phyloP scores from a whole-genome alignment of 805 yeast species.

The Saccharomyces mikatae region DNA sequence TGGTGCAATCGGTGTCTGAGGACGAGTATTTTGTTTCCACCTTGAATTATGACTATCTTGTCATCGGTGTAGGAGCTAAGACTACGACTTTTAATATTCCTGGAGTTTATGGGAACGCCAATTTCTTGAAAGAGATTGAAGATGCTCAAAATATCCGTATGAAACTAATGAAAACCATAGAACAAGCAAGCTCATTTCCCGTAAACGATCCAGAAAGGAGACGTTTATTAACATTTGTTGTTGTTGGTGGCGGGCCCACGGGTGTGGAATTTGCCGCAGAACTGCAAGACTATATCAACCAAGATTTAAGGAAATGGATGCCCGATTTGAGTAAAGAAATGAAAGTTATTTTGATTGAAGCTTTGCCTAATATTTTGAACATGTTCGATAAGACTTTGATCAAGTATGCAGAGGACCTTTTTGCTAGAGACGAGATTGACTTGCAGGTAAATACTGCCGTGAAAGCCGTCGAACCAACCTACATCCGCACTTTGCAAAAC shows the following conservation, averaged over 20 bases:
- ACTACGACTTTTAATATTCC: slow-evolving; percentile 93
- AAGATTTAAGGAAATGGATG: slow-evolving; percentile 82
- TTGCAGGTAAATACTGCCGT: slow-evolving; percentile 82
- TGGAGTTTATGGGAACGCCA: slow-evolving; percentile 83
- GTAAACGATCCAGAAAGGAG: slow-evolving; percentile 67
- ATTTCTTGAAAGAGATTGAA: slow-evolving; percentile 81
- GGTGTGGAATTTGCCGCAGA: slow-evolving; percentile 98
- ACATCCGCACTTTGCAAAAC: slow-evolving; percentile 63
- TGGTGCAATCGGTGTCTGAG: slow-evolving; percentile 40
- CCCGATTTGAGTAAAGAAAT: slow-evolving; percentile 79
- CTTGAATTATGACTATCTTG: slow-evolving; percentile 69
- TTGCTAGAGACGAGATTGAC: slow-evolving; percentile 59
- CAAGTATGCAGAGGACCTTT: slow-evolving; percentile 71
- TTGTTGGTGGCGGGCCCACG: slow-evolving; percentile 98
- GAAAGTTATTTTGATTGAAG: slow-evolving; percentile 80
- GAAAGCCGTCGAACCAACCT: slow-evolving; percentile 66
- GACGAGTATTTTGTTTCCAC: slow-evolving; percentile 40
- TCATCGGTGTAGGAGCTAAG: slow-evolving; percentile 90
- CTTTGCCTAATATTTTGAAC: slow-evolving; percentile 77
- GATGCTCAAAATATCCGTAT: slow-evolving; percentile 81
- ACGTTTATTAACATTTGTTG: slow-evolving; percentile 78
- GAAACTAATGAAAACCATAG: slow-evolving; percentile 78
- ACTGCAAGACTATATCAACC: slow-evolving; percentile 86
- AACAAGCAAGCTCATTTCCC: slow-evolving; percentile 78
- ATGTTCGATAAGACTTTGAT: slow-evolving; percentile 63